Base-by-base conservation (phyloP, 1,284 basidiomycete species). In the Sparassis latifolia region DNA sequence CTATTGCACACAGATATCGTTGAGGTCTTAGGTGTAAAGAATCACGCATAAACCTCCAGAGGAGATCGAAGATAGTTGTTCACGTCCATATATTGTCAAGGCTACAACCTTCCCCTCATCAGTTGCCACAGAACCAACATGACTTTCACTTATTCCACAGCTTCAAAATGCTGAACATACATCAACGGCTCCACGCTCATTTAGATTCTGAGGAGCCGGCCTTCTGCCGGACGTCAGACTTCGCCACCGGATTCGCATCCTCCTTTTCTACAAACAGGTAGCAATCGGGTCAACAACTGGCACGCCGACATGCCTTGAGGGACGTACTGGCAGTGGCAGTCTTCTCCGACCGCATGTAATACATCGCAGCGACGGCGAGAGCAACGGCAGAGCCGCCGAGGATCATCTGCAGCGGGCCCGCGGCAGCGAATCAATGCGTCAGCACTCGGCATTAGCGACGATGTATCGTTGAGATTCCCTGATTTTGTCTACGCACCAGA, bases 221-320 rank as follows among this genome's bases (percentile, higher is more conserved):
- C 38, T 49, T 49, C 47, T 41, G 20, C n/a, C 44, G 12, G 27
- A 52, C 42, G 30, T 51, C 47, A 32, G 29, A 27, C 38, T 53
- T 44, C 33, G 33, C 28, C 28, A 10, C 40, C 28, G 33, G 32
- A 27, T 50, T 46, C 29, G 45, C 50, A n/a, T 50, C 45, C n/a
- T 42, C 43, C 38, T 29, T 47, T 33, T 47, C 44, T 47, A 30
- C 12, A n/a, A 3, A 10, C 6, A 29, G 3, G 6, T 4, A 9
- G 40, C 45, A 20, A 20, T 20, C 31, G 20, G 3, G 5, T 10
- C 12, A n/a, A 12, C 20, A 20, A 32, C 27, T n/a, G 3, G 42
- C 10, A 10, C 35, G 9, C 33, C n/a, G n/a, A 10, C 45, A 29
- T 28, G 31, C 7, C n/a, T n/a, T 5, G 33, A 10, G 31, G 31